Evolutionary conservation across 441 rosid species (phyloP).

Genomic region (Theobroma grandiflorum): DNA sequence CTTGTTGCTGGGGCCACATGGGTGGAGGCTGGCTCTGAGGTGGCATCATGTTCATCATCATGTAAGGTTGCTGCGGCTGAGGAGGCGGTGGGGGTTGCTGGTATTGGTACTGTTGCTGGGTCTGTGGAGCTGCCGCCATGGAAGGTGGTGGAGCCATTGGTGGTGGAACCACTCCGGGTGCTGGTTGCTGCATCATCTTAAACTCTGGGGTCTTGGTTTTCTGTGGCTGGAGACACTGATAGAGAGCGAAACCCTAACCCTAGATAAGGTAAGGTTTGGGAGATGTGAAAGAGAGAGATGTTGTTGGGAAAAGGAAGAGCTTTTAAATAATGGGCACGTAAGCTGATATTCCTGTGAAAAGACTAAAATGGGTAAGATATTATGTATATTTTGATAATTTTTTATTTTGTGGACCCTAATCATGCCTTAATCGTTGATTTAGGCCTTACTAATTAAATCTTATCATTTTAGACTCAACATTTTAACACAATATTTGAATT

Average conservation of each 20-base stretch:
- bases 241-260: conserved; percentile 40
- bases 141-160: conserved; percentile 36
- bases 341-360: not conserved
- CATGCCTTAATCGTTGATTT: not conserved
- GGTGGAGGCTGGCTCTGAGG: conserved; percentile 53
- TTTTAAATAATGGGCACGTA: not conserved
- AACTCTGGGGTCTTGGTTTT: not conserved
- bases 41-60: conserved; percentile 57
- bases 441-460: not conserved
- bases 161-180: conserved; percentile 53
- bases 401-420: not conserved
- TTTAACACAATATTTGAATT: too few species aligned
- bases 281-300: not conserved
- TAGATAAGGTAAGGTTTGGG: conserved; percentile 24
- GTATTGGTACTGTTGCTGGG: conserved; percentile 48
- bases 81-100: conserved; percentile 57
- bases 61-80: conserved; percentile 58
- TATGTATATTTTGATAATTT: conserved; percentile 18
- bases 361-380: conserved; percentile 1
- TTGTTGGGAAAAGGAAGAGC: not conserved
- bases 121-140: conserved; percentile 40
- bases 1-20: conserved; percentile 56
- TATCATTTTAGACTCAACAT: too few species aligned
- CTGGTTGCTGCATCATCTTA: conserved; percentile 74
- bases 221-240: not conserved